Base-by-base conservation (phyloP, 805 yeast genomes). In the Ogataea degrootiae region DNA sequence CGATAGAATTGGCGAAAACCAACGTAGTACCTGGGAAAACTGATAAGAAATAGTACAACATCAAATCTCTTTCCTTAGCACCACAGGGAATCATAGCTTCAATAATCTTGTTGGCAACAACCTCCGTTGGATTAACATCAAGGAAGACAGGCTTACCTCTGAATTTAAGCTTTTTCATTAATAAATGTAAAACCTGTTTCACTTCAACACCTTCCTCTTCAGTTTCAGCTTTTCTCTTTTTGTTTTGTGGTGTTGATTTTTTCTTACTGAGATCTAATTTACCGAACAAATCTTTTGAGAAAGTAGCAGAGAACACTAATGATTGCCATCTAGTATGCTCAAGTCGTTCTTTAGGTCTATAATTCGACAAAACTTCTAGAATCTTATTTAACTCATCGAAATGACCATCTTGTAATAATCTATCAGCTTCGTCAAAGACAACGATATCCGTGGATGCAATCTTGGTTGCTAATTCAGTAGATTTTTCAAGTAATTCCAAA, bases 381-480 rank as follows among this genome's bases (percentile, higher is more conserved):
- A 88, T 85, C 59, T 82, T 85, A 56, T 85, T 95, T 53, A 94
- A 78, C 64, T 94, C 99, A 50, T 88, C 95, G 62, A 92, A 94
- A 67, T 91, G 98, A 2, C 98, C 97, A 60, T 91, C 96, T 66
- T 92, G 97, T 44, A 94, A 73, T 52, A 94, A 70, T 65, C 99
- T 75, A 71, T 94, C 99, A 12, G 99, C 99, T 66, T 94, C 99
- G 72, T 94, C 99, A 33, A 92, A 72, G 0, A 91, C 96, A 2
- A 79, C 46, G 8, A 73, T 68, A 47, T 76, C 81, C 4, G 78
- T 70, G 14, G 71, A 61, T 12, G 80, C 73, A 44, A 77, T 53
- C 49, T 75, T 60, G 22, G 59, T 61, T 4, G 71, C 66, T 15
- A 73, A 50, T 36, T 72, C 76, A 48, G 79, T 73, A 40, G 73